These are phyloP conservation scores for Tricholoma hemisulphureum DNA, from an alignment of 768 basidiomycete species.

Conservation along the genomic window DNA sequence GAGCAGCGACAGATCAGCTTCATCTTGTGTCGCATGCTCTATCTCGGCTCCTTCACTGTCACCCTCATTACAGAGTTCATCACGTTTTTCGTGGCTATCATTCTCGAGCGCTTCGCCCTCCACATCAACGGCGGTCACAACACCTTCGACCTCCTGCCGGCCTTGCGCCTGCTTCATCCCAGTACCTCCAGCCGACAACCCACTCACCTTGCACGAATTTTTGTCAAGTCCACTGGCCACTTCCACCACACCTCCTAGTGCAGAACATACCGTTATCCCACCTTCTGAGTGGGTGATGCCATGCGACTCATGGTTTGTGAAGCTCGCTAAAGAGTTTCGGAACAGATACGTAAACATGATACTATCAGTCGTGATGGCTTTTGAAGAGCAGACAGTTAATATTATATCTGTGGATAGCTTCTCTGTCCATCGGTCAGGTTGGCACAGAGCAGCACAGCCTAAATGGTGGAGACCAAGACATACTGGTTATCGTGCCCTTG, in stretches of 20 bases:
- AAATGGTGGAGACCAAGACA: constrained; percentile 25
- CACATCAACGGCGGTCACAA: constrained; percentile 36
- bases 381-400: constrained; percentile 17
- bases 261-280: background rate
- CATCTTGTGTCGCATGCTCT: constrained; percentile 23
- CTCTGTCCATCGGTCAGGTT: background rate
- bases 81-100: constrained; percentile 23
- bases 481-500: constrained; percentile 43
- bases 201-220: constrained; percentile 18
- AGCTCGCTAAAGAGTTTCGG: constrained; percentile 56
- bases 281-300: constrained; percentile 19
- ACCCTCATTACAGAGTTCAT: constrained; percentile 23
- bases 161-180: constrained; percentile 35
- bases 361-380: constrained; percentile 41
- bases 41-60: constrained; percentile 25
- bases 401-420: background rate
- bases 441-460: background rate
- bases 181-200: constrained; percentile 38
- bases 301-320: constrained; percentile 40
- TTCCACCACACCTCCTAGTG: background rate
- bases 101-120: constrained; percentile 27
- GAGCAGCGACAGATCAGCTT: constrained; percentile 6
- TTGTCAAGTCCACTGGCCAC: background rate
- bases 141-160: constrained; percentile 35
- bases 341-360: constrained; percentile 55